phyloP scores from a whole-genome alignment of 169 alveolate species.

The Plasmodium yoelii region DNA sequence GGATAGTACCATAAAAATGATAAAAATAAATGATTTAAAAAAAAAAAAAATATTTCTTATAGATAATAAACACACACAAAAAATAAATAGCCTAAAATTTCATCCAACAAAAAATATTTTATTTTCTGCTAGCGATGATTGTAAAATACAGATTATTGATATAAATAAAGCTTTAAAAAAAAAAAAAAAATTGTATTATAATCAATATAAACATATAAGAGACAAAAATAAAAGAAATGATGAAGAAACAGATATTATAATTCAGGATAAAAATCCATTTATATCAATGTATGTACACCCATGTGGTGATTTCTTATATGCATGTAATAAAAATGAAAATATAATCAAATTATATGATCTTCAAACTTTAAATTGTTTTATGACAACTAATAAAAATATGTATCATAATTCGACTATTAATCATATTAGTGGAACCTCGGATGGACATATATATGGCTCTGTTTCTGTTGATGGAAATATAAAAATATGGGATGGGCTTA shows the following conservation, averaged over 20 bases:
- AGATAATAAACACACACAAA: constrained; percentile 36
- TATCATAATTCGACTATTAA: constrained; percentile 46
- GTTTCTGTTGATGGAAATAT: constrained; percentile 43
- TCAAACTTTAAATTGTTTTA: constrained; percentile 79
- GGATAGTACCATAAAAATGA: constrained; percentile 73
- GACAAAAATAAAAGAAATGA: constrained; percentile 42
- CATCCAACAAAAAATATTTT: constrained; percentile 58
- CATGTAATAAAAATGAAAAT: constrained; percentile 81
- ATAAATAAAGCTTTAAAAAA: constrained; percentile 33
- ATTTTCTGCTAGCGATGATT: constrained; percentile 71
- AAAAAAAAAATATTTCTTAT: constrained; percentile 30
- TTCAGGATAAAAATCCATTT: constrained; percentile 61
- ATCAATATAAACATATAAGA: background rate
- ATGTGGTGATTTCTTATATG: constrained; percentile 85
- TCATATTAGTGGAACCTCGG: constrained; percentile 55
- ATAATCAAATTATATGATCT: constrained; percentile 81
- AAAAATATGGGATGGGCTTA: constrained; percentile 84
- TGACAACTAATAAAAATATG: constrained; percentile 4
- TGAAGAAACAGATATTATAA: constrained; percentile 9
- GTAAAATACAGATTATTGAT: constrained; percentile 54
- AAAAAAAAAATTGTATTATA: constrained; percentile 13
- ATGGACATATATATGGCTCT: constrained; percentile 38
- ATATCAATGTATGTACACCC: constrained; percentile 82
- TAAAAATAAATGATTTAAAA: constrained; percentile 55
- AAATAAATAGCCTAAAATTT: constrained; percentile 42